Conservation (phyloP, 345 rosid species). For the Sisymbrium altissimum region DNA sequence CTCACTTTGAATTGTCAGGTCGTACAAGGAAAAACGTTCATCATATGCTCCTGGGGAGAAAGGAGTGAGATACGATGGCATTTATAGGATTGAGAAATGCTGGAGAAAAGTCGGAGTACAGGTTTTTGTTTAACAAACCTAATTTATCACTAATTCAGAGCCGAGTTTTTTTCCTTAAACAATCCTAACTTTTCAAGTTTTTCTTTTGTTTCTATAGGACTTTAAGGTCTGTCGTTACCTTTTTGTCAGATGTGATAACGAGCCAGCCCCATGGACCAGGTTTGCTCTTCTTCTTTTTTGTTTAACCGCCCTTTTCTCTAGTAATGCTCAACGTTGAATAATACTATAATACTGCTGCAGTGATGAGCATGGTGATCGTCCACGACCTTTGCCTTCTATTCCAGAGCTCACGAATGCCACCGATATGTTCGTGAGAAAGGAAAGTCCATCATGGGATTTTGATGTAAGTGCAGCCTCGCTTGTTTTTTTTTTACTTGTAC, state of each 20-base stretch:
- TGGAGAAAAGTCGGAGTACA: constrained; percentile 70
- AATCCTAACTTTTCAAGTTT: not conserved
- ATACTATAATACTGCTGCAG: constrained; percentile 39
- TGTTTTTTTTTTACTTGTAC: not conserved
- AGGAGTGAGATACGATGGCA: constrained; percentile 76
- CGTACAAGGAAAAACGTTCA: constrained; percentile 74
- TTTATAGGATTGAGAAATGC: constrained; percentile 75
- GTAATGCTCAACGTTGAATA: not conserved
- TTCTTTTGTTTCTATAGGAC: constrained; percentile 39
- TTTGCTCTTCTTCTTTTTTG: constrained; percentile 12
- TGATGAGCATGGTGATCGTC: constrained; percentile 67
- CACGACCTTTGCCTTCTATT: constrained; percentile 56
- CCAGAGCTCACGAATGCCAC: constrained; percentile 48
- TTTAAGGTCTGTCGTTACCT: constrained; percentile 65
- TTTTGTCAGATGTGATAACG: constrained; percentile 80
- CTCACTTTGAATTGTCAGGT: constrained; percentile 21
- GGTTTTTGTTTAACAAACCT: constrained; percentile 23
- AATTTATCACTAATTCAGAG: not conserved
- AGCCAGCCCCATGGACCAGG: constrained; percentile 86
- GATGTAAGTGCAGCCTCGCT: constrained; percentile 42
- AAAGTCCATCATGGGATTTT: constrained; percentile 69
- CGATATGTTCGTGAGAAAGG: constrained; percentile 53
- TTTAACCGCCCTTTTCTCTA: not conserved
- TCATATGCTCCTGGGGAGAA: constrained; percentile 59
- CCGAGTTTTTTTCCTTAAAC: not conserved